Percentiles rank a stretch among this genome's conserved stretches.
Conservation (phyloP, 495 filamentous ascomycete species). For the Xeromyces bisporus region DNA sequence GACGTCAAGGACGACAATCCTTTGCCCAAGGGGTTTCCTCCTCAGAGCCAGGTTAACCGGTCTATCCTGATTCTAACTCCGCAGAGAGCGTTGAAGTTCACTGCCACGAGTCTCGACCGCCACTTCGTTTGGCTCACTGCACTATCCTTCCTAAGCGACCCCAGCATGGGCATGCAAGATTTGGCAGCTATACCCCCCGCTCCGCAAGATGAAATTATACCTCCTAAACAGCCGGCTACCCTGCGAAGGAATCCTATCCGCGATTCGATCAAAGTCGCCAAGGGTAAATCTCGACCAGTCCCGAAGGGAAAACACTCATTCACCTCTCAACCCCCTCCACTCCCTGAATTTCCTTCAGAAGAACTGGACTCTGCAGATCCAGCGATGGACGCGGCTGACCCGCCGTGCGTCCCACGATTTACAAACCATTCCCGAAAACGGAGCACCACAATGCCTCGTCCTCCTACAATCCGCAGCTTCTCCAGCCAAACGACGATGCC, state of each 20-base stretch:
- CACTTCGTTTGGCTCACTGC: slow-evolving; percentile 94
- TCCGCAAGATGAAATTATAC: slow-evolving; percentile 30
- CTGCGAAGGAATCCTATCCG: slow-evolving; percentile 53
- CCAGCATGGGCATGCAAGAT: slow-evolving; percentile 54
- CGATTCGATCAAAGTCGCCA: slow-evolving; percentile 81
- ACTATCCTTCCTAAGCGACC: slow-evolving; percentile 84
- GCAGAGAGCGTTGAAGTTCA: slow-evolving; percentile 89
- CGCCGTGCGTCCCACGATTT: slow-evolving; percentile 67
- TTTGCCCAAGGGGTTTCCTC: slow-evolving; percentile 48
- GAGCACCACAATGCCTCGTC: slow-evolving; percentile 62
- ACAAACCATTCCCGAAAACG: slow-evolving; percentile 62
- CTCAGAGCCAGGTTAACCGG: slow-evolving; percentile 56
- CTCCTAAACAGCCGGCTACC: slow-evolving; percentile 21
- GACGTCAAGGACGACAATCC: slow-evolving; percentile 94
- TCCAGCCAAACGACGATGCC: slow-evolving; percentile 41
- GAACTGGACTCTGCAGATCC: slow-evolving; percentile 8
- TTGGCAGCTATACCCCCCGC: slow-evolving; percentile 38
- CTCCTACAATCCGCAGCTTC: slow-evolving; percentile 60
- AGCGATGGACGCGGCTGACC: slow-evolving; percentile 44
- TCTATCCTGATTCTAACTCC: slow-evolving; percentile 93
- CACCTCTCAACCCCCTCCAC: slow-evolving; percentile 13
- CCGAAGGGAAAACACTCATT: slow-evolving; percentile 27
- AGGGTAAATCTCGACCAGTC: slow-evolving; percentile 47
- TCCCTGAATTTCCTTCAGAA: slow-evolving; percentile 18
- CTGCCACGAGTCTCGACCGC: slow-evolving; percentile 61